A percentile compares a stretch with the other conserved stretches of the same genome.
These are phyloP conservation scores for Cucurbita pepo DNA, from an alignment of 306 rosid genomes.

Conservation along the genomic window DNA sequence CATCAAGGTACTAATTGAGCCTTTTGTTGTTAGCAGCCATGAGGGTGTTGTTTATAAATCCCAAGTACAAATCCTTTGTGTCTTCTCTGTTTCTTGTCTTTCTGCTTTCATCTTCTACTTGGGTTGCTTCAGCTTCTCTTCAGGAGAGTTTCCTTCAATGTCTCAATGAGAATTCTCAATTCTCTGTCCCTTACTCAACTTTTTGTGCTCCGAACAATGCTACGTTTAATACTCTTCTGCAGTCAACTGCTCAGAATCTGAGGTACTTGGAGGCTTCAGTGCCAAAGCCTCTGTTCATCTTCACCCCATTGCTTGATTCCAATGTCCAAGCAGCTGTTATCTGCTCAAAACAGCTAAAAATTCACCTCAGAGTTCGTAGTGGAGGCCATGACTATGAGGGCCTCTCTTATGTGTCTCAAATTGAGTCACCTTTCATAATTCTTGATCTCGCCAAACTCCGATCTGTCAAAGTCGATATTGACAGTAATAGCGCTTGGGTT, in stretches of 20 bases:
- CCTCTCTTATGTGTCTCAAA: constrained; percentile 50
- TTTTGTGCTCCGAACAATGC: constrained; percentile 31
- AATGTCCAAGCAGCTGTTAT: constrained; percentile 51
- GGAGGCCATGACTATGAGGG: constrained; percentile 91
- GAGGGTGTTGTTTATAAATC: constrained; percentile 17
- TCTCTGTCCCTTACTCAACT: constrained; percentile 24
- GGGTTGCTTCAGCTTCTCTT: constrained; percentile 19
- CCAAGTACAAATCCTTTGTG: constrained; percentile 1
- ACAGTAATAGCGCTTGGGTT: constrained; percentile 45
- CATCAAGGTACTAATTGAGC: neutral
- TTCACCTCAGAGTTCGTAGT: constrained; percentile 50
- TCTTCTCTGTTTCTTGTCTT: constrained; percentile 11
- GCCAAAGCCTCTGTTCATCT: constrained; percentile 59
- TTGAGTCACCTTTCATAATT: constrained; percentile 37
- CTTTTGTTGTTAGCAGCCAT: constrained; percentile 4
- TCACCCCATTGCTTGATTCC: constrained; percentile 41
- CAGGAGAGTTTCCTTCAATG: constrained; percentile 34
- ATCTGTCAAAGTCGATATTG: constrained; percentile 20
- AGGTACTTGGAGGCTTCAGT: constrained; percentile 33
- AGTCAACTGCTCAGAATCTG: constrained; percentile 56
- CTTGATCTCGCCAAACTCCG: constrained; percentile 53
- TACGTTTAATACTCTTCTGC: constrained; percentile 32
- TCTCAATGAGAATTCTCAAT: constrained; percentile 19
- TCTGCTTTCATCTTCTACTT: constrained; percentile 18
- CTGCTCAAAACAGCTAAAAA: constrained; percentile 42